phyloP scores from a whole-genome alignment of 2,329 filamentous ascomycete genomes.

The Alternaria ventricosa region DNA sequence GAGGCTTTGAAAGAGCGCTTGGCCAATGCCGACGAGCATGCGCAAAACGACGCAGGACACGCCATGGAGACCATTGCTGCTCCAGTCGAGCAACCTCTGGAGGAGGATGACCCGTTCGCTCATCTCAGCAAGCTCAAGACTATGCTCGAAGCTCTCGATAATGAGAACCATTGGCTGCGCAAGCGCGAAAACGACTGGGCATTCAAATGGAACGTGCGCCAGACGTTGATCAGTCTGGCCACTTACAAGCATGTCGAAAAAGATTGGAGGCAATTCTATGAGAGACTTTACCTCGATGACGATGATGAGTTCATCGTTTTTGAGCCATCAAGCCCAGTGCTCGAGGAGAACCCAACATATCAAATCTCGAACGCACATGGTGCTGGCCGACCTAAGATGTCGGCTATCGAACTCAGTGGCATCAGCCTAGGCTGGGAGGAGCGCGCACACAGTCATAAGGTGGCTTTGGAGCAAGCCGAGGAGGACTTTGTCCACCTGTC shows the following conservation, averaged over 20 bases:
- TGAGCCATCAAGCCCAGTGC: neutral
- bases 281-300: constrained; percentile 14
- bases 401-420: constrained; percentile 10
- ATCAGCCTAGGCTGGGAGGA: constrained; percentile 13
- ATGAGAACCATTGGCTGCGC: constrained; percentile 41
- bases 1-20: constrained; percentile 20
- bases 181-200: constrained; percentile 27
- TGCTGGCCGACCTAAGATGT: constrained; percentile 12
- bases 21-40: constrained; percentile 13
- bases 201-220: constrained; percentile 20
- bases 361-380: constrained; percentile 2
- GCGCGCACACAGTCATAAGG: constrained; percentile 6
- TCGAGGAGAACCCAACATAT: neutral
- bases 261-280: neutral
- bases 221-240: constrained; percentile 11
- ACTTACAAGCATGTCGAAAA: neutral
- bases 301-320: constrained; percentile 1
- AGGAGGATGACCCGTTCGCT: constrained; percentile 9
- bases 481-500: constrained; percentile 13
- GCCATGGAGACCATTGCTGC: constrained; percentile 5
- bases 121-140: constrained; percentile 22
- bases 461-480: constrained; percentile 13
- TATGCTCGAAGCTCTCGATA: constrained; percentile 32
- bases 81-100: constrained; percentile 18
- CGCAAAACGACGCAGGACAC: neutral